Conservation (phyloP, 371 early-diverging fungal genomes). For the Circinella minor region DNA sequence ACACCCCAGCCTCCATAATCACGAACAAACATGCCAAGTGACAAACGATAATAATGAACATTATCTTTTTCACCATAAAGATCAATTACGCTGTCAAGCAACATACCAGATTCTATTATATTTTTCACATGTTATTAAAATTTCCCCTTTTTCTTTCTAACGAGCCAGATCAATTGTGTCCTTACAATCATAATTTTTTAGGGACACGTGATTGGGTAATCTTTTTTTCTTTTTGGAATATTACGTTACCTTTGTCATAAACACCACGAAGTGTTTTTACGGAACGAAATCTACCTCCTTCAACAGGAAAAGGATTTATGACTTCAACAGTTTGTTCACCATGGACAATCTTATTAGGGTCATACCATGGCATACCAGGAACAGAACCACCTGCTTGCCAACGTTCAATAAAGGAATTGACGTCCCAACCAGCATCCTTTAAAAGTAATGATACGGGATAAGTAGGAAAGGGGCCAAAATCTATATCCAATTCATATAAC, state of each 20-base stretch:
- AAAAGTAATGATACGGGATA: conserved; percentile 67
- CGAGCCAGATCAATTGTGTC: too few relatives aligned
- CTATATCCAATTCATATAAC: conserved; percentile 67
- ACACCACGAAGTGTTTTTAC: conserved; percentile 51
- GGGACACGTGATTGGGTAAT: too few relatives aligned
- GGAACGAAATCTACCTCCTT: conserved; percentile 58
- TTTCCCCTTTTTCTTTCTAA: not conserved
- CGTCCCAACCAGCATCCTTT: conserved; percentile 61
- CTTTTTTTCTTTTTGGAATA: too few relatives aligned
- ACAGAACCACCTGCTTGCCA: conserved; percentile 35
- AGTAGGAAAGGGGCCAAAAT: conserved; percentile 66
- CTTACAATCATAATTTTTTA: not conserved
- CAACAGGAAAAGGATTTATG: conserved; percentile 59
- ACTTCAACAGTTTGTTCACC: conserved; percentile 75
- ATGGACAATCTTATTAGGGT: conserved; percentile 72
- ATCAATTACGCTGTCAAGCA: conserved; percentile 60
- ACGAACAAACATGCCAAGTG: conserved; percentile 52
- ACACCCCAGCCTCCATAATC: conserved; percentile 65
- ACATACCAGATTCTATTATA: conserved; percentile 65
- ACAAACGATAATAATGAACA: conserved; percentile 53
- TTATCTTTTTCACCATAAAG: conserved; percentile 59
- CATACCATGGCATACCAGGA: conserved; percentile 69
- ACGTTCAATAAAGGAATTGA: conserved; percentile 60
- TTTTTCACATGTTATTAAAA: conserved; percentile 9
- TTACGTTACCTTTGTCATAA: conserved; percentile 51